Evolutionary conservation across 306 rosid species (phyloP).

Genomic region (Vachellia pachyceras): DNA sequence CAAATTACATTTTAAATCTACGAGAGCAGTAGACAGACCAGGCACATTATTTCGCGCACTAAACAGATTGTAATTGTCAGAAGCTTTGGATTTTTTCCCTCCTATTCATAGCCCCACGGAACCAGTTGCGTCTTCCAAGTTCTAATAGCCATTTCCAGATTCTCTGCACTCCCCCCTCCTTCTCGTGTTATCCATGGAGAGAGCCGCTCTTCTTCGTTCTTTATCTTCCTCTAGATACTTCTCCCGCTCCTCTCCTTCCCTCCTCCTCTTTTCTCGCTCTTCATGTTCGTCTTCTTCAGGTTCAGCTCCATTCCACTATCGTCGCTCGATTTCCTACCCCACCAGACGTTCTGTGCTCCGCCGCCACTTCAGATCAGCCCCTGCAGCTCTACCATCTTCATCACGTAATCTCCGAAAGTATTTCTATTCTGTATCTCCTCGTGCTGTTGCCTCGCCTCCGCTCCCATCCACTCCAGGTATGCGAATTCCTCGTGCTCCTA

Average conservation of each 20-base stretch:
- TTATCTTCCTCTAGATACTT: constrained; percentile 59
- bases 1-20: too few relatives aligned
- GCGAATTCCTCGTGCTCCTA: background rate
- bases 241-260: constrained; percentile 52
- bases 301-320: constrained; percentile 29
- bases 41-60: background rate
- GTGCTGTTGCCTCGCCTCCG: constrained; percentile 67
- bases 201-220: constrained; percentile 78
- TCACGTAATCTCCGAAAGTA: constrained; percentile 37
- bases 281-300: constrained; percentile 33
- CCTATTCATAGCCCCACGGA: background rate
- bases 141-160: too few relatives aligned
- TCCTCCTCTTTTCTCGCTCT: constrained; percentile 22
- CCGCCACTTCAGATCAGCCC: constrained; percentile 50
- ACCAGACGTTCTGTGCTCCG: constrained; percentile 42
- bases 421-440: constrained; percentile 65
- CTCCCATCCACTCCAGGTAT: constrained; percentile 61
- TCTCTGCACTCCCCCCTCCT: background rate
- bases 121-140: background rate
- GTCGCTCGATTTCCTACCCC: constrained; percentile 24
- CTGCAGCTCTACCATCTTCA: constrained; percentile 37
- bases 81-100: constrained; percentile 9
- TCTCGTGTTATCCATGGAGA: constrained; percentile 70
- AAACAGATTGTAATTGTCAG: background rate
- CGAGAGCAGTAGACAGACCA: too few relatives aligned